Conservation (phyloP, 345 rosid species). For the Sisymbrium altissimum region DNA sequence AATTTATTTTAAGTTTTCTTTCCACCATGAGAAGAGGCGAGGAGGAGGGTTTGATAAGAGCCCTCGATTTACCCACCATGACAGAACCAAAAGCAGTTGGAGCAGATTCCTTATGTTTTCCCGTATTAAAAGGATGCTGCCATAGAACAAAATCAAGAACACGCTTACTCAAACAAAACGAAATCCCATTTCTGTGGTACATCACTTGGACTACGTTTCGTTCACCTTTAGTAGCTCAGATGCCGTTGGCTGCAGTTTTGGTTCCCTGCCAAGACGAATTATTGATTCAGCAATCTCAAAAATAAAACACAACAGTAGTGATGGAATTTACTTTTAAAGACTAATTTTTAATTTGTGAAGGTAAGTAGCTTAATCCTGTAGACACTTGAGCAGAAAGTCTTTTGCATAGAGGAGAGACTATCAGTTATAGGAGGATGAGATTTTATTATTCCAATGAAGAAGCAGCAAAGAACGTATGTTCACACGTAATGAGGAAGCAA, state of each 20-base stretch:
- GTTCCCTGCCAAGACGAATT: conserved; percentile 60
- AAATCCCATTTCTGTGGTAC: no score
- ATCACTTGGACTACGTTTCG: not conserved
- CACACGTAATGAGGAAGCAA: conserved; percentile 10
- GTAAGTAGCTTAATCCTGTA: conserved; percentile 57
- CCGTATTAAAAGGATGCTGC: conserved; percentile 84
- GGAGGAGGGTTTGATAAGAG: no score
- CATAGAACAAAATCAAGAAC: conserved; percentile 11
- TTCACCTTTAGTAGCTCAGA: conserved; percentile 77
- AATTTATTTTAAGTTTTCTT: no score
- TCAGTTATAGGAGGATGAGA: conserved; percentile 95
- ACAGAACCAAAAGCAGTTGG: conserved; percentile 32
- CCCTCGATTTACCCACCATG: conserved; percentile 40
- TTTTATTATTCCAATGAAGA: conserved; percentile 79
- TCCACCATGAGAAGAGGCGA: no score
- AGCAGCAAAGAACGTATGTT: conserved; percentile 53
- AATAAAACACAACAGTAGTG: conserved; percentile 1
- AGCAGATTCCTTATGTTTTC: conserved; percentile 40
- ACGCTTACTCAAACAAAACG: not conserved
- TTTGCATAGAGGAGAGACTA: conserved; percentile 63
- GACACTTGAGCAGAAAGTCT: conserved; percentile 78
- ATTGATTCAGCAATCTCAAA: conserved; percentile 23
- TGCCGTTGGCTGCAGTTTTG: conserved; percentile 71
- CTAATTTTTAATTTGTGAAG: not conserved
- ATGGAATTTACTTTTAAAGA: not conserved